Conservation (phyloP, 2,329 filamentous ascomycete species). For the Colletotrichum sublineola region DNA sequence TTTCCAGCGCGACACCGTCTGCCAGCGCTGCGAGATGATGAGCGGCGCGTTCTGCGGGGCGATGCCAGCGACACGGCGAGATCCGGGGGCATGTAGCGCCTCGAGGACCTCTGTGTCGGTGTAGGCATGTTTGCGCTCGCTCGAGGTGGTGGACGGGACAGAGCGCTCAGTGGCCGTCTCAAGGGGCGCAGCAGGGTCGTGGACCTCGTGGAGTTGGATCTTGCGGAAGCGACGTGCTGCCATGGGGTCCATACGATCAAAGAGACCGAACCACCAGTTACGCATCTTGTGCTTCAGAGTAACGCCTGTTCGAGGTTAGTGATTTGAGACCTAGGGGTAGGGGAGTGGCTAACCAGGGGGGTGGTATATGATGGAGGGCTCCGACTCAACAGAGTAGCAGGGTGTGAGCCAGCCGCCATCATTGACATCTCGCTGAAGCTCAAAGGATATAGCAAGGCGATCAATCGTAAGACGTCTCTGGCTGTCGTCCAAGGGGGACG, state of each 20-base stretch:
- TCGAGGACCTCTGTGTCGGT: constrained; percentile 42
- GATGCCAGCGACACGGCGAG: constrained; percentile 45
- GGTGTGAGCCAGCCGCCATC: constrained; percentile 40
- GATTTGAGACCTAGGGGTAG: neutral
- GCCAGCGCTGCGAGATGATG: constrained; percentile 43
- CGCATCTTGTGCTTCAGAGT: constrained; percentile 37
- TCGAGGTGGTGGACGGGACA: constrained; percentile 11
- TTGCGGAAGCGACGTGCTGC: constrained; percentile 36
- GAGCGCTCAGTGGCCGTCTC: constrained; percentile 23
- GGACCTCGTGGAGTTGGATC: constrained; percentile 26
- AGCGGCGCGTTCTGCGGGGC: constrained; percentile 37
- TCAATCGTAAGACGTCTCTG: constrained; percentile 19
- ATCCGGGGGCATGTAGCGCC: constrained; percentile 44
- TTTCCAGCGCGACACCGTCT: constrained; percentile 37
- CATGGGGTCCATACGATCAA: constrained; percentile 42
- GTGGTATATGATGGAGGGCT: constrained; percentile 42
- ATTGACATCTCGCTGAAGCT: constrained; percentile 45
- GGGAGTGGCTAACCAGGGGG: constrained; percentile 15
- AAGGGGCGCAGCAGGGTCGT: constrained; percentile 27
- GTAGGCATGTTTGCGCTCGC: constrained; percentile 21
- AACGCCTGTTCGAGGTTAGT: constrained; percentile 21
- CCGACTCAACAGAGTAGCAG: constrained; percentile 37
- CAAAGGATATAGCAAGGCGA: constrained; percentile 27
- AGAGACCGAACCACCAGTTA: constrained; percentile 41
- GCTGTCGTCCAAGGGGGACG: constrained; percentile 20